A percentile compares a stretch with the other conserved stretches of the same genome.
phyloP scores from a whole-genome alignment of 2,329 filamentous ascomycete genomes.

The Cercospora nicotianae region DNA sequence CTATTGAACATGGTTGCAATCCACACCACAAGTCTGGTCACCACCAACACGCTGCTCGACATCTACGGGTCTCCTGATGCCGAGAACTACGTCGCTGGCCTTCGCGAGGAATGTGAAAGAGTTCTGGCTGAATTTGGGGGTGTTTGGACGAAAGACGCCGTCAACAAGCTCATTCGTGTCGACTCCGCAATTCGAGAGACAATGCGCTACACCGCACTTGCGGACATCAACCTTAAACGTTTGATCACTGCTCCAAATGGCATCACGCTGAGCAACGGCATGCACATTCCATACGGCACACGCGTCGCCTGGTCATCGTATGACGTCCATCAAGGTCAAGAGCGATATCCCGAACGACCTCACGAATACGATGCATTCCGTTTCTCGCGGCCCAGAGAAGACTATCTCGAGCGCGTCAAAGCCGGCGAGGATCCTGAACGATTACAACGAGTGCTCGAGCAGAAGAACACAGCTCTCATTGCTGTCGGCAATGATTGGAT shows the following conservation, averaged over 20 bases:
- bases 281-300: constrained; percentile 29
- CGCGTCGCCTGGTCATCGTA: constrained; percentile 28
- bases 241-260: constrained; percentile 31
- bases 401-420: constrained; percentile 10
- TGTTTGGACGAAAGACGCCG: constrained; percentile 29
- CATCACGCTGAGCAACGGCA: constrained; percentile 30
- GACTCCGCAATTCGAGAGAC: constrained; percentile 36
- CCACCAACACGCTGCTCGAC: constrained; percentile 31
- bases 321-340: constrained; percentile 31
- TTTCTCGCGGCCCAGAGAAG: constrained; percentile 25
- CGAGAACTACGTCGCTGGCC: constrained; percentile 23
- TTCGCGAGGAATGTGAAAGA: constrained; percentile 30
- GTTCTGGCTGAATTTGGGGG: constrained; percentile 22
- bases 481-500: constrained; percentile 14
- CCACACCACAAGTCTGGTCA: constrained; percentile 31
- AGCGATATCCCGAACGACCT: constrained; percentile 27
- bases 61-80: constrained; percentile 24
- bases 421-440: constrained; percentile 3
- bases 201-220: constrained; percentile 26
- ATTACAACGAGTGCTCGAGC: constrained; percentile 15
- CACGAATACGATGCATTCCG: constrained; percentile 32
- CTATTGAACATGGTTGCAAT: constrained; percentile 33
- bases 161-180: constrained; percentile 28
- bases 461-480: constrained; percentile 20
- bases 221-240: constrained; percentile 24